A percentile compares a stretch with the other conserved stretches of the same genome.
These are phyloP conservation scores for Cladorrhinum samala DNA, from an alignment of 495 filamentous ascomycete species.

Conservation along the genomic window DNA sequence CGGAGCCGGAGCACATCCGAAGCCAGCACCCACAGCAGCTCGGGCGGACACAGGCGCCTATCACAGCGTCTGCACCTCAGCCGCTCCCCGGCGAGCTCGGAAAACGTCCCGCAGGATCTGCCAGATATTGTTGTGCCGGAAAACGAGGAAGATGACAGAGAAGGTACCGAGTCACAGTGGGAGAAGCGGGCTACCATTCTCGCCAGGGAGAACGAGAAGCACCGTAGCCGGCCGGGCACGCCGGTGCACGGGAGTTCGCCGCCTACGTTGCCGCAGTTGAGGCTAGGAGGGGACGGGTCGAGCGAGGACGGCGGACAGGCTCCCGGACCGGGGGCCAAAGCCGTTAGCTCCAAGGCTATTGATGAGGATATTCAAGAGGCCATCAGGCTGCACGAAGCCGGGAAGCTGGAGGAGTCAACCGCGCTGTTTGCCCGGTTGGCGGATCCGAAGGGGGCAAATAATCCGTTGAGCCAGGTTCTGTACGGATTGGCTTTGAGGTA, in stretches of 20 bases:
- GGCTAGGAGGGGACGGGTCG: slow-evolving; percentile 18
- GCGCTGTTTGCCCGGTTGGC: slow-evolving; percentile 81
- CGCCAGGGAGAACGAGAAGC: slow-evolving; percentile 57
- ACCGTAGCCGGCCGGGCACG: slow-evolving; percentile 35
- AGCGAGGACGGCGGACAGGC: slow-evolving; percentile 5
- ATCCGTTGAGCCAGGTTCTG: slow-evolving; percentile 90
- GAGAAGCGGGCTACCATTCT: slow-evolving; percentile 85
- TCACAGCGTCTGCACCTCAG: slow-evolving; percentile 67
- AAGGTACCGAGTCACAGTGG: slow-evolving; percentile 53
- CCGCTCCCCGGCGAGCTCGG: slow-evolving; percentile 55
- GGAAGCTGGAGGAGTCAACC: slow-evolving; percentile 70
- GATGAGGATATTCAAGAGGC: slow-evolving; percentile 90
- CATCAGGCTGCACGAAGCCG: slow-evolving; percentile 87
- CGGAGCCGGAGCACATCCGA: slow-evolving; percentile 45
- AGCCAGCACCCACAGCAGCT: slow-evolving; percentile 34
- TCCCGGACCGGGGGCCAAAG: slow-evolving; percentile 22
- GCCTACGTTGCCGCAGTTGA: slow-evolving; percentile 20
- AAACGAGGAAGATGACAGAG: slow-evolving; percentile 38
- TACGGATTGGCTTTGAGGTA: slow-evolving; percentile 91
- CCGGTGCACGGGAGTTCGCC: slow-evolving; percentile 21
- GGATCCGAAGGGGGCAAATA: slow-evolving; percentile 77
- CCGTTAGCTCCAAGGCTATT: slow-evolving; percentile 42
- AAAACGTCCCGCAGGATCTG: slow-evolving; percentile 70
- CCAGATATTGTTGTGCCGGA: slow-evolving; percentile 59
- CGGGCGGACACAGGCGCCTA: slow-evolving; percentile 41